These are phyloP conservation scores for Pseudomassariella vexata DNA, from an alignment of 2,329 filamentous ascomycete species.

Conservation along the genomic window DNA sequence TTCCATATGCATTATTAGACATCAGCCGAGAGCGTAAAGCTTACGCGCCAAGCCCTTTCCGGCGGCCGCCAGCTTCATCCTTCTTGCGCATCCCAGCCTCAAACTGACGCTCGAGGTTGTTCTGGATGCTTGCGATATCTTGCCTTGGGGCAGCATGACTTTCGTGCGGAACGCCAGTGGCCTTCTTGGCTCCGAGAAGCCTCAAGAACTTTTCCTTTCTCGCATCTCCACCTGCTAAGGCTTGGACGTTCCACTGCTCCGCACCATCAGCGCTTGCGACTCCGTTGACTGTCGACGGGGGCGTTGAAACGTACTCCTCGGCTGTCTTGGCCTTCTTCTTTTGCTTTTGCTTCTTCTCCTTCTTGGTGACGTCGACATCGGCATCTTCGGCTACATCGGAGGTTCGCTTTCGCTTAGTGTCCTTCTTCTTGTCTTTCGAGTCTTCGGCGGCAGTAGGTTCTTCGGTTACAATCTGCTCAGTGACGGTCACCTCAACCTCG, in stretches of 20 bases:
- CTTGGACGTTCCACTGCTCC: constrained; percentile 48
- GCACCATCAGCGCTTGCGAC: constrained; percentile 16
- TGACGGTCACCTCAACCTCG: constrained; percentile 14
- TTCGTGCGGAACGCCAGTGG: constrained; percentile 11
- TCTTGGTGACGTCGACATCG: constrained; percentile 13
- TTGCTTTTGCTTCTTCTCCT: constrained; percentile 17
- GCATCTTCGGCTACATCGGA: constrained; percentile 7
- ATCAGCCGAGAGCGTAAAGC: too few relatives aligned
- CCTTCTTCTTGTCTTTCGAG: constrained; percentile 16
- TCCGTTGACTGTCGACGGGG: constrained; percentile 15
- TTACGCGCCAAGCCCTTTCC: constrained; percentile 47
- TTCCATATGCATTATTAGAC: too few relatives aligned
- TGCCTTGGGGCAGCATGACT: constrained; percentile 13
- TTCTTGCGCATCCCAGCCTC: constrained; percentile 52
- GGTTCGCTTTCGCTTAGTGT: constrained; percentile 17
- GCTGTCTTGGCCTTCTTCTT: constrained; percentile 12
- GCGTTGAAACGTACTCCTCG: constrained; percentile 12
- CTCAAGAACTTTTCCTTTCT: constrained; percentile 53
- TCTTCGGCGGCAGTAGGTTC: too few relatives aligned
- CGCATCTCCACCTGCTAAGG: constrained; percentile 42
- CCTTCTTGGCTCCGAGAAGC: constrained; percentile 47
- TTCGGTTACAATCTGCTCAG: too few relatives aligned
- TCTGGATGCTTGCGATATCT: constrained; percentile 28
- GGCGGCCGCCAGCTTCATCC: constrained; percentile 41
- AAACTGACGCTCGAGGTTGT: constrained; percentile 52